Base-by-base conservation (phyloP, 345 rosid species). In the thale cress (Arabidopsis thaliana) region DNA sequence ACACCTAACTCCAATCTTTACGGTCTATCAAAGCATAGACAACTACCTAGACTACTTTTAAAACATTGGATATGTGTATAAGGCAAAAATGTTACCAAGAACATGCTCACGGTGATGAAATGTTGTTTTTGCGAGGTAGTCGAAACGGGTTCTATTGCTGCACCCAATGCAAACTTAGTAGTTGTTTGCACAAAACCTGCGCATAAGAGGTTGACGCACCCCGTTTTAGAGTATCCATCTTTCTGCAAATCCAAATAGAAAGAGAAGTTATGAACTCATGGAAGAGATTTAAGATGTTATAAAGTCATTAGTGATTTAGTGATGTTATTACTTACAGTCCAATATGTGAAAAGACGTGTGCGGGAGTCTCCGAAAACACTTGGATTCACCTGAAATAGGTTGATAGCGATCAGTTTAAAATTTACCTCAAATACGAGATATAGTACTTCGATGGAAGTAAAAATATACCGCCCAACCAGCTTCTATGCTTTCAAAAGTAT, bases 151-250 rank as follows among this genome's bases (percentile, higher is more conserved):
- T 28, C n/a, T 23, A 88, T 0, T 37, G 73, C 14, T 65, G 65
- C 76, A 7, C 89, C 91, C 2, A 85, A 42, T 4, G 81, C 80
- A 0, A 77, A 0, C 0, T 60, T 12, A 0, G 10, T 1, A 41
- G 59, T 59, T 8, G 85, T 87, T 67, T 85, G 93, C 32, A 86
- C 83, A 42, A 88, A 88, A 5, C 87, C 88, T 0, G 82, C 2
- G 59, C 89, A 85, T 7, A 82, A 78, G 37, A 80, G 57, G 65
- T 83, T 86, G 51, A 84, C 45, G 78, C 86, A 86, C 0, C 87
- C 87, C 37, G 84, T 75, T 30, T 33, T 52, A 14, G 5, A 2
- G 77, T 73, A 78, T 14, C 7, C 28, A 61, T 88, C 88, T 11
- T 5, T 59, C 84, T 85, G 62, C 13, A 65, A 65, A 37, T 13